Percentiles rank a stretch among this genome's conserved stretches.
phyloP scores from a whole-genome alignment of 495 filamentous ascomycete genomes.

The Polyplosphaeria fusca region DNA sequence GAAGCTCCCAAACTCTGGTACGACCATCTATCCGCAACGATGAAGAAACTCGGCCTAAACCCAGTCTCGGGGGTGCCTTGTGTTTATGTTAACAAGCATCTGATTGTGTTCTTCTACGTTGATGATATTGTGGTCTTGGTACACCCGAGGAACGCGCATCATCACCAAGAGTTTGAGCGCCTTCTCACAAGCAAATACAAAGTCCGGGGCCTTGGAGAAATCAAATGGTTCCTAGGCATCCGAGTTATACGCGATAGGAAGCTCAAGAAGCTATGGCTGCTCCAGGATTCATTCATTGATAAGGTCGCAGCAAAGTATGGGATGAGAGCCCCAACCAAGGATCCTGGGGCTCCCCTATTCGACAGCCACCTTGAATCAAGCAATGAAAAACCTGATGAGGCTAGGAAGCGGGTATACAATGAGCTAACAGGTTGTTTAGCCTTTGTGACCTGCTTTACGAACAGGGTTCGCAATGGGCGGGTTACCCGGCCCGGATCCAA shows the following conservation, averaged over 20 bases:
- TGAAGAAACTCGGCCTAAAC: conserved; percentile 8
- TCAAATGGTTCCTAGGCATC: too few relatives aligned
- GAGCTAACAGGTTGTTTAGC: neutral
- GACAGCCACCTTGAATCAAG: neutral
- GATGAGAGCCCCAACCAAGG: neutral
- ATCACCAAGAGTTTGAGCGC: neutral
- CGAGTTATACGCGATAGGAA: neutral
- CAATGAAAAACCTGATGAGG: neutral
- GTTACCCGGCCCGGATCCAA: too few relatives aligned
- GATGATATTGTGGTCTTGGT: conserved; percentile 25
- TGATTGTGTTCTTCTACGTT: conserved; percentile 25
- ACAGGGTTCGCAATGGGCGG: too few relatives aligned
- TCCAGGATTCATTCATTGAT: conserved; percentile 10
- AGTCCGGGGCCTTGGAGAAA: too few relatives aligned
- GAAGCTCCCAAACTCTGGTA: conserved; percentile 16
- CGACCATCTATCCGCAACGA: neutral
- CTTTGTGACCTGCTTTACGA: neutral
- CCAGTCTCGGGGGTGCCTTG: neutral
- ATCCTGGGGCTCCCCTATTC: neutral
- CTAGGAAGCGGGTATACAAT: too few relatives aligned
- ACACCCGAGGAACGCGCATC: neutral
- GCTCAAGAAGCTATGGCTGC: neutral
- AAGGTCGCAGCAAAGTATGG: neutral
- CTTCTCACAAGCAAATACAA: neutral
- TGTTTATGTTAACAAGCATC: conserved; percentile 2